Percentiles rank a stretch among this genome's conserved stretches.
phyloP scores from a whole-genome alignment of 331 rosid species.

The Acacia concinna region DNA sequence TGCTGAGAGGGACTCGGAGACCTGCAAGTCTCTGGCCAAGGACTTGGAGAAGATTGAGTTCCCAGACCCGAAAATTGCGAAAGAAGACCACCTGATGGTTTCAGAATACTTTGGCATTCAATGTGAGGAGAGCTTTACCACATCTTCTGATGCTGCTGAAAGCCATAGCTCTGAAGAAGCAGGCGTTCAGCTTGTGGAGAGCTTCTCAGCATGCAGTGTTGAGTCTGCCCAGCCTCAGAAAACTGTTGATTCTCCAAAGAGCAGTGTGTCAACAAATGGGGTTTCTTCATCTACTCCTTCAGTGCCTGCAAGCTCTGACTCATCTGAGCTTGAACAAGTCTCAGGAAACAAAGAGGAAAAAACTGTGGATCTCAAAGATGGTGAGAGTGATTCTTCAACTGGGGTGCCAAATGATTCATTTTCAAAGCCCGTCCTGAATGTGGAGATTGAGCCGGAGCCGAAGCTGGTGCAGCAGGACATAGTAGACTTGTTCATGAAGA shows the following conservation, averaged over 20 bases:
- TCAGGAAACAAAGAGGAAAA: conserved; percentile 48
- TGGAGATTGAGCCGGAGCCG: conserved; percentile 74
- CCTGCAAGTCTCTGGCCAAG: conserved; percentile 46
- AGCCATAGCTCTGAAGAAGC: conserved; percentile 57
- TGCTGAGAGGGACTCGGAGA: conserved; percentile 45
- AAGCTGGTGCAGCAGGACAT: conserved; percentile 89
- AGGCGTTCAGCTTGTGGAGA: conserved; percentile 54
- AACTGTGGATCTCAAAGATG: conserved; percentile 53
- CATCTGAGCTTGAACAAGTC: conserved; percentile 54
- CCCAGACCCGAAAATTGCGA: conserved; percentile 82
- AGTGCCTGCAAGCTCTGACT: conserved; percentile 57
- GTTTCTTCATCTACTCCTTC: conserved; percentile 47
- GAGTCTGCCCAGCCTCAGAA: conserved; percentile 57
- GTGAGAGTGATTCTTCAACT: conserved; percentile 64
- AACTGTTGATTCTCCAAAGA: conserved; percentile 73
- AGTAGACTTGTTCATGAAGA: conserved; percentile 96
- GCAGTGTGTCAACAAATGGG: conserved; percentile 74
- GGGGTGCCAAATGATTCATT: conserved; percentile 50
- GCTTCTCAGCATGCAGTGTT: conserved; percentile 52
- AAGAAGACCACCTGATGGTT: conserved; percentile 89
- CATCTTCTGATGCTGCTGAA: conserved; percentile 59
- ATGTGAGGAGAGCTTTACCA: conserved; percentile 57
- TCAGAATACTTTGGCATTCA: conserved; percentile 81
- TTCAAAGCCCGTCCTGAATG: conserved; percentile 58
- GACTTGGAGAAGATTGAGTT: conserved; percentile 90